These are phyloP conservation scores for Eucalyptus polyanthemos DNA, from an alignment of 345 rosid species.

Conservation along the genomic window DNA sequence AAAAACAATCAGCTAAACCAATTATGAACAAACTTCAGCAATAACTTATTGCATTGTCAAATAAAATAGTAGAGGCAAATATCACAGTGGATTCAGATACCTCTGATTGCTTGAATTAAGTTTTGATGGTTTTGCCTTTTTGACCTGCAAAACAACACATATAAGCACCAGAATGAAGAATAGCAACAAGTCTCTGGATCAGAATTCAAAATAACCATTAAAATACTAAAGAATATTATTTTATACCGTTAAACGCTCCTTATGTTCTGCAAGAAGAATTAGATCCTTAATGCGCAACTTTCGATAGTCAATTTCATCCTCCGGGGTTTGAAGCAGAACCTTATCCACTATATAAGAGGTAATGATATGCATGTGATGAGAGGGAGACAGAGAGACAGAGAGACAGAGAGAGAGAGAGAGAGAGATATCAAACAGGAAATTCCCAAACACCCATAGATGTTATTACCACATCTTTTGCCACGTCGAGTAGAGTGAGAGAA, in stretches of 20 bases:
- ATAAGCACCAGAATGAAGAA: neutral
- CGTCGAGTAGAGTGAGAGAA: slow-evolving; percentile 70
- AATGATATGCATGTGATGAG: neutral
- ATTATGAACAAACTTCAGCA: neutral
- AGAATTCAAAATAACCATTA: neutral
- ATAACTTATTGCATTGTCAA: neutral
- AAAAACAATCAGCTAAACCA: neutral
- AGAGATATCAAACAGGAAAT: neutral
- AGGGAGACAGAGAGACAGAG: too few species aligned
- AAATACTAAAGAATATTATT: neutral
- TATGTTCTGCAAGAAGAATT: slow-evolving; percentile 53
- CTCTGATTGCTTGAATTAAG: slow-evolving; percentile 22
- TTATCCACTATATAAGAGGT: slow-evolving; percentile 30
- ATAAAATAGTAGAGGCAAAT: neutral
- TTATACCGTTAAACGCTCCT: slow-evolving; percentile 50
- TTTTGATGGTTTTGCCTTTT: slow-evolving; percentile 38
- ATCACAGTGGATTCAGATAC: slow-evolving; percentile 7
- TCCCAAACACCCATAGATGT: neutral
- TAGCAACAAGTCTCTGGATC: neutral
- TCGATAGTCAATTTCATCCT: slow-evolving; percentile 44
- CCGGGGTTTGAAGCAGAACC: slow-evolving; percentile 61
- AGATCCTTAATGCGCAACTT: slow-evolving; percentile 56
- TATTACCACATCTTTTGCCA: slow-evolving; percentile 38
- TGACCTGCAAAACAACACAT: slow-evolving; percentile 24
- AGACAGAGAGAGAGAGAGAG: neutral